Evolutionary conservation across 495 filamentous ascomycete species (phyloP).

Genomic region (Copromyces sp.): DNA sequence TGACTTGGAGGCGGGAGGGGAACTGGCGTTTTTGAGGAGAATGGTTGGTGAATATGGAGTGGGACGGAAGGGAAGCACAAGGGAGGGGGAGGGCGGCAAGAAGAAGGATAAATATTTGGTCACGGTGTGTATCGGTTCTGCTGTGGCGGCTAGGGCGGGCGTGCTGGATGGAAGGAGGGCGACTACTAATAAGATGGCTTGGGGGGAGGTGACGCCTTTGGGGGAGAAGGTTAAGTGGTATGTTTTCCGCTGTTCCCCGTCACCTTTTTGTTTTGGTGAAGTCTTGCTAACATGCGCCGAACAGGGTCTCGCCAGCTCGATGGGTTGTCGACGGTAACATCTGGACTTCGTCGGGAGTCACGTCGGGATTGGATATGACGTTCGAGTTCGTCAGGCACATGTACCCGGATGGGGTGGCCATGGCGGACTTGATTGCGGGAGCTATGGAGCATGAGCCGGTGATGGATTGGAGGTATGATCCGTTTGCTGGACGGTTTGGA

Average conservation of each 20-base stretch:
- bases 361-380: constrained; percentile 10
- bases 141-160: constrained; percentile 35
- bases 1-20: not conserved
- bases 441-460: constrained; percentile 5
- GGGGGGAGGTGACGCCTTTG: constrained; percentile 21
- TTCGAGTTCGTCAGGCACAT: constrained; percentile 13
- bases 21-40: constrained; percentile 24
- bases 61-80: no score
- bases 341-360: constrained; percentile 17
- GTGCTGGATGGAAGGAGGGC: constrained; percentile 40
- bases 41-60: constrained; percentile 11
- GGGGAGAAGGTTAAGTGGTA: constrained; percentile 14
- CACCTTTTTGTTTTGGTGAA: not conserved
- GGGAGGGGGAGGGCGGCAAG: not conserved
- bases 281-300: not conserved
- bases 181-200: constrained; percentile 51
- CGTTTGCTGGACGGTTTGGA: constrained; percentile 4
- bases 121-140: constrained; percentile 43
- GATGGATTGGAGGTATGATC: constrained; percentile 11
- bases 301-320: constrained; percentile 15
- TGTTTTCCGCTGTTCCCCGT: not conserved
- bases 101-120: constrained; percentile 35
- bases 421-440: constrained; percentile 4
- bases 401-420: constrained; percentile 11
- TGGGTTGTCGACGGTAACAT: constrained; percentile 22